Conservation (phyloP, 2,329 filamentous ascomycete genomes). For the Pseudonectria foliicola region DNA sequence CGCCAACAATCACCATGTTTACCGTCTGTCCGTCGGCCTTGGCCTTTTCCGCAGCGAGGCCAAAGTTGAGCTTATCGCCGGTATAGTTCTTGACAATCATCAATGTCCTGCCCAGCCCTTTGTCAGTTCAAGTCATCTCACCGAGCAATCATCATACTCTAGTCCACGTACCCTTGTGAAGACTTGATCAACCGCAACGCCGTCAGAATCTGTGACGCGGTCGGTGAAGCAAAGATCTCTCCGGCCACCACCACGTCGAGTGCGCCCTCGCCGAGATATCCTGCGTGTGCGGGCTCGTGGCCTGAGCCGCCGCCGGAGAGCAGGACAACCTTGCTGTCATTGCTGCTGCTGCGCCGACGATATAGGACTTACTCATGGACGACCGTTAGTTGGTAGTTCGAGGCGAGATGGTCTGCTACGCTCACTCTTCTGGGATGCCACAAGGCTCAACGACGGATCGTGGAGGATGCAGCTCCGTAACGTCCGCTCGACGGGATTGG, state of each 20-base stretch:
- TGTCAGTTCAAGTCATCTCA: slow-evolving; percentile 2
- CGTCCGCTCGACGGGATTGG: slow-evolving; percentile 13
- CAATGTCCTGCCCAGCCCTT: slow-evolving; percentile 6
- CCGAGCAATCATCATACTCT: fast-evolving
- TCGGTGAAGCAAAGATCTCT: slow-evolving; percentile 20
- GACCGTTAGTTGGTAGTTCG: background rate
- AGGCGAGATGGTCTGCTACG: too few relatives aligned
- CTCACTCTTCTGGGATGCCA: slow-evolving; percentile 15
- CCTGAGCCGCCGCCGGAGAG: slow-evolving; percentile 18
- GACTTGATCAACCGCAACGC: slow-evolving; percentile 16
- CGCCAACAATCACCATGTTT: slow-evolving; percentile 18
- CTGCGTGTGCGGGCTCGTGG: slow-evolving; percentile 18
- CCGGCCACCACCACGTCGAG: slow-evolving; percentile 16
- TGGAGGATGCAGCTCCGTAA: slow-evolving; percentile 17
- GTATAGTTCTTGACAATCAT: slow-evolving; percentile 23
- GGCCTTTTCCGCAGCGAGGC: slow-evolving; percentile 22
- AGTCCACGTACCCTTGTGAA: slow-evolving; percentile 9
- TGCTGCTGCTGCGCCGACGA: slow-evolving; percentile 7
- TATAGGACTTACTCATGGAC: slow-evolving; percentile 12
- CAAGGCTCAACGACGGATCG: slow-evolving; percentile 15
- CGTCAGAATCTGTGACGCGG: slow-evolving; percentile 16
- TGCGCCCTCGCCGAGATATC: slow-evolving; percentile 17
- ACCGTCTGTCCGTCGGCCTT: slow-evolving; percentile 18
- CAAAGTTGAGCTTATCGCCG: slow-evolving; percentile 22
- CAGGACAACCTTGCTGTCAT: slow-evolving; percentile 13